Conservation (phyloP, 2,329 filamentous ascomycete genomes). For the Diplodia seriata region DNA sequence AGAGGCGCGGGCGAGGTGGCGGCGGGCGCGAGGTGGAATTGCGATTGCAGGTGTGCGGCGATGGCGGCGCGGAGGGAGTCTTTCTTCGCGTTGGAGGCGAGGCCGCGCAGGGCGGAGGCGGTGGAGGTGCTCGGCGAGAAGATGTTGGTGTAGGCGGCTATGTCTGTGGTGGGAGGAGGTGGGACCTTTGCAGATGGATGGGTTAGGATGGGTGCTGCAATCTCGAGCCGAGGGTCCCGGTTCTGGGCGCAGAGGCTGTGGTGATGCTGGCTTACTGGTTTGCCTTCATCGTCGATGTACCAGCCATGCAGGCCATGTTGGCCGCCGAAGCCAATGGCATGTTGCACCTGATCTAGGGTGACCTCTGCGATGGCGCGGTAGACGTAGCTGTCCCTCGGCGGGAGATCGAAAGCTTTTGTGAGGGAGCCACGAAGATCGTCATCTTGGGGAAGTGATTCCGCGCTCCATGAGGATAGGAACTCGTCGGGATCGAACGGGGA, state of each 20-base stretch:
- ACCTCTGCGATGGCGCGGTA: constrained; percentile 61
- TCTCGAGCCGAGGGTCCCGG: constrained; percentile 34
- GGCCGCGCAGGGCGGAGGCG: constrained; percentile 66
- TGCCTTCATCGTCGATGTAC: constrained; percentile 56
- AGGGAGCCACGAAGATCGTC: constrained; percentile 57
- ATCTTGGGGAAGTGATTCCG: constrained; percentile 45
- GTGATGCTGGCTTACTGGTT: constrained; percentile 27
- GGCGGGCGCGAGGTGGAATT: constrained; percentile 58
- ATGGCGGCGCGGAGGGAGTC: constrained; percentile 65
- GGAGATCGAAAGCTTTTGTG: constrained; percentile 56
- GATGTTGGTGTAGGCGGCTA: constrained; percentile 70
- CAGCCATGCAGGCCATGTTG: constrained; percentile 58
- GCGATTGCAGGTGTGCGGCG: constrained; percentile 60
- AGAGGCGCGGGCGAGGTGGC: constrained; percentile 43
- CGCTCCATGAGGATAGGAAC: constrained; percentile 54
- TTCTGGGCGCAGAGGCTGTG: constrained; percentile 23
- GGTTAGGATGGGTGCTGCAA: constrained; percentile 12
- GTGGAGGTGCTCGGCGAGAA: constrained; percentile 68
- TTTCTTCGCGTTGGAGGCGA: constrained; percentile 71
- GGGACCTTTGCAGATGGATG: constrained; percentile 38
- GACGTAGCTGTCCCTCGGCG: constrained; percentile 54
- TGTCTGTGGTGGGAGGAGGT: constrained; percentile 64
- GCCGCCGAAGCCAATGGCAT: constrained; percentile 56
- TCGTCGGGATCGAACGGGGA: constrained; percentile 53
- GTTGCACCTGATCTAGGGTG: constrained; percentile 58